Conservation (phyloP, 1,284 basidiomycete genomes). For the Cryptococcus hybrid region DNA sequence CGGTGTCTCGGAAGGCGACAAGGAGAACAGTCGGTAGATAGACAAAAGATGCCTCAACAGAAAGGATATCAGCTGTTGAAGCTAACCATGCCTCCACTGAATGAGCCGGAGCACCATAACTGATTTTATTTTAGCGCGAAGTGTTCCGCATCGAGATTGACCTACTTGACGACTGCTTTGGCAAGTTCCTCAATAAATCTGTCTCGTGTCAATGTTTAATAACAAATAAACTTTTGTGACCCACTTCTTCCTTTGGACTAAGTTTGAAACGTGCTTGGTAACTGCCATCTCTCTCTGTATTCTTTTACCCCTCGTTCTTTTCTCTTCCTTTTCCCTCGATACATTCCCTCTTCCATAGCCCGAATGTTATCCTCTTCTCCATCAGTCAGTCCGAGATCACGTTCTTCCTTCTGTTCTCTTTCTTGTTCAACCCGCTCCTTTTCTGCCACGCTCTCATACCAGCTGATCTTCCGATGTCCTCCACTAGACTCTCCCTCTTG, state of each 20-base stretch:
- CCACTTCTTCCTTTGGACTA: conserved; percentile 30
- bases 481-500: conserved; percentile 23
- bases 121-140: conserved; percentile 9
- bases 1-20: conserved; percentile 29
- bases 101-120: conserved; percentile 34
- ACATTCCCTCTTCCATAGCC: conserved; percentile 13
- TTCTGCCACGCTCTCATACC: conserved; percentile 21
- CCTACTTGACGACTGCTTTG: conserved; percentile 34
- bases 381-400: not conserved
- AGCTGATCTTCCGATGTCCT: conserved; percentile 25
- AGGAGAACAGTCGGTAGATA: conserved; percentile 33
- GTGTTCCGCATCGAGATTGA: not conserved
- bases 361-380: conserved; percentile 7
- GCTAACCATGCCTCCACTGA: conserved; percentile 32
- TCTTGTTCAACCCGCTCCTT: conserved; percentile 15
- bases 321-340: not conserved
- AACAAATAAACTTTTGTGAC: not conserved
- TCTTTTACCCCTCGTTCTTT: conserved; percentile 22
- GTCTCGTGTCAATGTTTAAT: not conserved
- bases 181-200: conserved; percentile 35
- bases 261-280: conserved; percentile 29
- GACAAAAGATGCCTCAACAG: conserved; percentile 33
- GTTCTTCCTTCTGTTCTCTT: conserved; percentile 11
- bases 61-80: conserved; percentile 29
- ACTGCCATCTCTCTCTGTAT: conserved; percentile 31